Base-by-base conservation (phyloP, 1,284 basidiomycete species). In the Heterobasidion irregulare region DNA sequence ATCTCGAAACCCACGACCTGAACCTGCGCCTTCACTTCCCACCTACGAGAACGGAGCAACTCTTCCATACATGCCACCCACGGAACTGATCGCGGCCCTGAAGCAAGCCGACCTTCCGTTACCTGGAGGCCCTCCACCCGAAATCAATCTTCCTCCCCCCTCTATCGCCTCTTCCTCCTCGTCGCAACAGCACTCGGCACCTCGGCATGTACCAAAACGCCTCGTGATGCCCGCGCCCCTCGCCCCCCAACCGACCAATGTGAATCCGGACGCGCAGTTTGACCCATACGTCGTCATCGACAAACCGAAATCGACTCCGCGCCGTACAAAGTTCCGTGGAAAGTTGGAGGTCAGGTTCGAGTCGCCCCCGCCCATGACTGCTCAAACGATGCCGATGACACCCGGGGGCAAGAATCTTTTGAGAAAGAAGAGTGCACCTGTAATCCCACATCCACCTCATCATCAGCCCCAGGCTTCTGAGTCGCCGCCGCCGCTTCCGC, bases 141-240 rank as follows among this genome's bases (percentile, higher is more conserved):
- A 69, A 51, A 67, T 68, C 50, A 18, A 57, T 2, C 60, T 68
- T 13, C 68, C 66, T 8, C 67, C 68, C 0, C 59, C 56, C 12
- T 62, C 61, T n/a, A 41, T 49, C 33, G 35, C 46, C 26, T 55
- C 56, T 41, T 33, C 58, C 52, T 52, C 55, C 15, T 50, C 68
- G 59, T 46, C 56, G 61, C 47, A 56, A 57, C 16, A 50, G 54
- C 19, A 60, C 60, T 68, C 65, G 0, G 66, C 63, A 32, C 76
- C 75, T 13, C 72, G 68, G 41, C 75, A 82, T 62, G 62, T 82
- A 26, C 84, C 84, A 2, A 84, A 77, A 65, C 75, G 70, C 38
- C 76, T 86, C 35, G 80, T 86, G 38, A 86, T 86, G 84, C 84
- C 84, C 47, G 66, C 80, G 6, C 84, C 79, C 15, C 71, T 86